A percentile compares a stretch with the other conserved stretches of the same genome.
Evolutionary conservation across 2,329 filamentous ascomycete species (phyloP).

Genomic region (Colletotrichum truncatum): DNA sequence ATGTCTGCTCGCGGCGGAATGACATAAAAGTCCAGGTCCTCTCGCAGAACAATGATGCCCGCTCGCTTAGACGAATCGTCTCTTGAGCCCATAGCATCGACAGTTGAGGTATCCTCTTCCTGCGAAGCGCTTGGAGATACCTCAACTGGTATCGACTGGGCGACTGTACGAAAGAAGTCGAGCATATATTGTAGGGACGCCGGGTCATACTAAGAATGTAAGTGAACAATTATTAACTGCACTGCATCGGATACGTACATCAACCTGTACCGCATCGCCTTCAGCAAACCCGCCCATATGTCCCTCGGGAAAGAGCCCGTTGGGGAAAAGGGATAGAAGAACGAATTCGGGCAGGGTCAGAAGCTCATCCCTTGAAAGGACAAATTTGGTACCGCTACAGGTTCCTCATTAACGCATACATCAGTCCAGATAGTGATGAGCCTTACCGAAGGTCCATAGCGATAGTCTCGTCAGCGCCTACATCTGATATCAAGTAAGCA

Average conservation of each 20-base stretch:
- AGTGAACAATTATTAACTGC: neutral
- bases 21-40: slow-evolving; percentile 97
- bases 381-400: slow-evolving; percentile 87
- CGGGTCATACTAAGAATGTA: slow-evolving; percentile 84
- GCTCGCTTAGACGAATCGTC: slow-evolving; percentile 89
- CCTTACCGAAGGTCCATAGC: slow-evolving; percentile 90
- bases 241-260: slow-evolving; percentile 71
- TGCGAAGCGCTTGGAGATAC: slow-evolving; percentile 72
- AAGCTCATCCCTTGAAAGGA: slow-evolving; percentile 92
- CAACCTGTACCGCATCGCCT: slow-evolving; percentile 93
- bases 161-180: slow-evolving; percentile 96
- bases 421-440: neutral
- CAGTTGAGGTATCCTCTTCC: slow-evolving; percentile 68
- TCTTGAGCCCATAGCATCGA: slow-evolving; percentile 75
- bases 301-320: slow-evolving; percentile 96
- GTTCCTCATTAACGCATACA: slow-evolving; percentile 21
- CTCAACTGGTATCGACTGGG: slow-evolving; percentile 90
- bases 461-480: slow-evolving; percentile 91
- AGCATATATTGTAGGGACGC: slow-evolving; percentile 98
- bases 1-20: slow-evolving; percentile 91
- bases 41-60: slow-evolving; percentile 94
- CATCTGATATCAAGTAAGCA: slow-evolving; percentile 59
- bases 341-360: slow-evolving; percentile 97
- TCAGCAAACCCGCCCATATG: slow-evolving; percentile 95
- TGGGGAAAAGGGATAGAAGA: slow-evolving; percentile 95